Base-by-base conservation (phyloP, 2,329 filamentous ascomycete genomes). In the Dactylellina sp. region DNA sequence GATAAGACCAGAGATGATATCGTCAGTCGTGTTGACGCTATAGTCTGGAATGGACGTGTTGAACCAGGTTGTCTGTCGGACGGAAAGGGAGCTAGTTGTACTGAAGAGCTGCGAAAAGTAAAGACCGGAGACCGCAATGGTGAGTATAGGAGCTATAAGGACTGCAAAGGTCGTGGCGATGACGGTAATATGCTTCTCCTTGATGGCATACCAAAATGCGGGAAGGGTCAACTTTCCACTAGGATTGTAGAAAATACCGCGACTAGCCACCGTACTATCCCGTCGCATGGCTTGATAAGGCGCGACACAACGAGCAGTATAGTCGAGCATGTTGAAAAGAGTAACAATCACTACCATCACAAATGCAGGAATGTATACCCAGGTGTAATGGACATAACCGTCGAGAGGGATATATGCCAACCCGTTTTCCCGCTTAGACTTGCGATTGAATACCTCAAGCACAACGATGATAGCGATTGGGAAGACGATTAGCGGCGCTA, bases 381-480 rank as follows among this genome's bases (percentile, higher is more conserved):
- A 75, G 1, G 72, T 75, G 22, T 75, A 75, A 14, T 71, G 72
- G 14, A 75, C 53, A 22, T 75, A 75, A 37, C 65, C 66, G 18
- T 49, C 72, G 2, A 61, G 18, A 12, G 72, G 52, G 1, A 71
- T 71, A 46, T 71, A 68, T 14, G 64, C 60, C 16, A 75, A 28
- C 9, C 72, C 72, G 12, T 64, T 47, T 1, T 66, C 35, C 1
- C 65, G 65, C 35, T 61, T 46, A 0, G 72, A 75, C 24, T 65
- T 65, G 16, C 66, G 72, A 12, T 61, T 57, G 16, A 75, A 60
- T 2, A 75, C 53, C 39, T 75, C 72, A 0, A 75, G 56, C 1
- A 65, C 65, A 2, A 66, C 39, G 11, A 75, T 75, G 25, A 75
- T 71, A 11, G 49, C 55, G 6, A 75, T 49, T 0, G 72, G 72